phyloP scores from a whole-genome alignment of 352 stramenopile species.

The Phytophthora cactorum region DNA sequence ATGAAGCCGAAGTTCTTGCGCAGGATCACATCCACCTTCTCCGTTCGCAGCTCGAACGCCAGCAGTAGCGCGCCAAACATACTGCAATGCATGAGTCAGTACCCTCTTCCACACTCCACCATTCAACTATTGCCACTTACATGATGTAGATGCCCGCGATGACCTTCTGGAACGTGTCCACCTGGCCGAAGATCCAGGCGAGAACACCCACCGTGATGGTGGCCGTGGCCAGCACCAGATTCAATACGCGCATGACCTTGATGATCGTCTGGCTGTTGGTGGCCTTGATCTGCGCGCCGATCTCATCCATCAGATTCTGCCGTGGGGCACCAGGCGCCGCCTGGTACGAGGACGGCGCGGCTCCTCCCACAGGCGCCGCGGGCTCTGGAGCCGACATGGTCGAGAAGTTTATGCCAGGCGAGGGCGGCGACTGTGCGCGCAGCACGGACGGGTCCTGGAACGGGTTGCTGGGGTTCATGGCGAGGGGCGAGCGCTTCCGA shows the following conservation, averaged over 20 bases:
- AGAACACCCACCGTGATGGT: conserved; percentile 76
- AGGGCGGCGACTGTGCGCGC: conserved; percentile 34
- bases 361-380: conserved; percentile 35
- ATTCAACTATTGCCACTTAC: conserved; percentile 42
- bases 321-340: conserved; percentile 32
- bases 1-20: conserved; percentile 91
- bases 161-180: conserved; percentile 79
- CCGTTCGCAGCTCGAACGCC: conserved; percentile 84
- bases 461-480: conserved; percentile 41
- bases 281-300: conserved; percentile 81
- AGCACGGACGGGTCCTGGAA: conserved; percentile 56
- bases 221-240: conserved; percentile 74
- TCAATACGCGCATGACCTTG: conserved; percentile 78
- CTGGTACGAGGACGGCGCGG: conserved; percentile 31
- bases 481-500: conserved; percentile 12
- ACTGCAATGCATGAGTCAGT: conserved; percentile 35
- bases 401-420: conserved; percentile 30
- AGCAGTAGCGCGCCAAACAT: conserved; percentile 83
- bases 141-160: conserved; percentile 91
- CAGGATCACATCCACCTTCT: conserved; percentile 81
- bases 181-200: conserved; percentile 82
- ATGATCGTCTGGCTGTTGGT: conserved; percentile 86
- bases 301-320: conserved; percentile 88
- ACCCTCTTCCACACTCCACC: neutral
- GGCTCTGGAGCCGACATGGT: conserved; percentile 44